These are phyloP conservation scores for Leishmania tropica DNA, from an alignment of 208 protist genomes.

Conservation along the genomic window DNA sequence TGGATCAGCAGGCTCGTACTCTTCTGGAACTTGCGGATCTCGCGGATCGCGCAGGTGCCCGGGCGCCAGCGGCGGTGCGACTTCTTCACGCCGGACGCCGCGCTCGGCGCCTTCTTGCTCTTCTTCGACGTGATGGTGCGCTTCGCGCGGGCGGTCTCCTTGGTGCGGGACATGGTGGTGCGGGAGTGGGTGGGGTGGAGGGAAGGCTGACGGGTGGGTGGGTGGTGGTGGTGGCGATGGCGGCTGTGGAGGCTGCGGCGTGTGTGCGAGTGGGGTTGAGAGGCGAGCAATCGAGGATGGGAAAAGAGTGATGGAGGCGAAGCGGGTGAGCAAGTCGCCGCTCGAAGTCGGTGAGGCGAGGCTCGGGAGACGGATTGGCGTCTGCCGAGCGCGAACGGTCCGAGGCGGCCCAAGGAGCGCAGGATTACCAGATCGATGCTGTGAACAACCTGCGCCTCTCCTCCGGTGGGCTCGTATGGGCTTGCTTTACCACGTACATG, in stretches of 20 bases:
- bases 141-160: constrained; percentile 97
- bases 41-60: constrained; percentile 97
- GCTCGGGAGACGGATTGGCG: too few relatives aligned
- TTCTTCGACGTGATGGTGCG: constrained; percentile 96
- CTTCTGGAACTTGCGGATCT: constrained; percentile 95
- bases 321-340: not conserved
- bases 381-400: not conserved
- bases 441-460: not conserved
- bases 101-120: constrained; percentile 97
- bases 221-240: constrained; percentile 5
- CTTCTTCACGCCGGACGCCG: constrained; percentile 96
- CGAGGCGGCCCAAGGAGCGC: not conserved
- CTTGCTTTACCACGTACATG: not conserved
- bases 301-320: not conserved
- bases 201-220: not conserved
- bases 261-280: not conserved
- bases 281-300: constrained; percentile 11
- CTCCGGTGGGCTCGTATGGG: not conserved
- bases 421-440: not conserved
- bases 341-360: too few relatives aligned
- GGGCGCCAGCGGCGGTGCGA: constrained; percentile 67
- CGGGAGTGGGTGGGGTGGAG: constrained; percentile 6
- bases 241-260: constrained; percentile 15
- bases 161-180: constrained; percentile 95
- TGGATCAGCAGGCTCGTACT: too few relatives aligned